phyloP scores from a whole-genome alignment of 1,139 yeast species.

The Candida dubliniensis region DNA sequence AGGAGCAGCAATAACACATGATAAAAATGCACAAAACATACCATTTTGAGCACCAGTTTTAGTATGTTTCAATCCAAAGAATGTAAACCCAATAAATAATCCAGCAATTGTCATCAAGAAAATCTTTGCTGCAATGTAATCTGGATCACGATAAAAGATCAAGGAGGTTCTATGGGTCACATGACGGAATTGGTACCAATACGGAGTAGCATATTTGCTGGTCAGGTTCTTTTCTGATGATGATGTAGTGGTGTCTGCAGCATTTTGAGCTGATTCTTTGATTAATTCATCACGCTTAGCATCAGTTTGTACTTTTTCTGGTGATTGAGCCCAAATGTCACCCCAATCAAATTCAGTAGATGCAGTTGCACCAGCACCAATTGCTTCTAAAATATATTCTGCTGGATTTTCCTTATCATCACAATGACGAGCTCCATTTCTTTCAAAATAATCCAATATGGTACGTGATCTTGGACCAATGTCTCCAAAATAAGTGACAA shows the following conservation, averaged over 20 bases:
- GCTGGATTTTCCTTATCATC: conserved; percentile 59
- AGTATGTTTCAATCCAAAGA: conserved; percentile 37
- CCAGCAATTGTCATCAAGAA: conserved; percentile 47
- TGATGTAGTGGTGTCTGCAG: conserved; percentile 4
- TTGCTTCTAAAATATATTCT: conserved; percentile 61
- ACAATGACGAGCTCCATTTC: conserved; percentile 64
- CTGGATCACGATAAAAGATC: conserved; percentile 47
- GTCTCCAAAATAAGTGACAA: conserved; percentile 79
- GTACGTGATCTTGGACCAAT: conserved; percentile 64
- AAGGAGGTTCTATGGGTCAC: conserved; percentile 34
- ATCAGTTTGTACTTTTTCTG: conserved; percentile 23
- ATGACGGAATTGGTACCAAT: conserved; percentile 31
- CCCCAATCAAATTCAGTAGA: conserved; percentile 45
- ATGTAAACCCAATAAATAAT: conserved; percentile 54
- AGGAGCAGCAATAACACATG: conserved; percentile 52
- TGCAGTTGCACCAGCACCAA: conserved; percentile 72
- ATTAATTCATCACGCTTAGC: conserved; percentile 19
- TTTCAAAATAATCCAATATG: conserved; percentile 67
- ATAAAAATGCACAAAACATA: conserved; percentile 51
- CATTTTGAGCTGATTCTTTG: conserved; percentile 14
- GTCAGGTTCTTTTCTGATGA: conserved; percentile 11
- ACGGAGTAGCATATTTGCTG: conserved; percentile 37
- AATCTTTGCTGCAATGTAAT: conserved; percentile 43
- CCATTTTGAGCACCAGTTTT: conserved; percentile 53
- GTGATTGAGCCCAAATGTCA: conserved; percentile 46